Evolutionary conservation across 768 basidiomycete species (phyloP), one percentile per base, ranked within the genome.

Genomic region (Amanita thiersii): DNA sequence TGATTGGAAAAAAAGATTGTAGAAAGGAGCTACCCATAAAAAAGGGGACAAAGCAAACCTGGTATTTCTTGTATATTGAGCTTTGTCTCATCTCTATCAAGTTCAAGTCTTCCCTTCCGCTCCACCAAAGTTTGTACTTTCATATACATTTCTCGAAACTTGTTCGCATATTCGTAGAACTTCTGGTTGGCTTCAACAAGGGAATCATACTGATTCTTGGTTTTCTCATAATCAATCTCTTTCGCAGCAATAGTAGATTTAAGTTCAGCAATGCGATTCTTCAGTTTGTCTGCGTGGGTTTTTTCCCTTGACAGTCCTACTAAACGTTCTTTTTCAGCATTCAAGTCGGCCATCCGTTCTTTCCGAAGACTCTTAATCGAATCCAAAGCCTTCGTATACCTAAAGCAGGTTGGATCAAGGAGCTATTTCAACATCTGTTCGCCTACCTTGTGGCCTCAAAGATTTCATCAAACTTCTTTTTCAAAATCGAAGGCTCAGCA

Each of bases 381-480:
- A 45, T 96, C 90, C 1, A 99, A 71, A 0, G 94, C 96, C 55
- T 98, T 98, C 0, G 94, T 97, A 61, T 97, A 99, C 53, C 93
- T 96, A 44, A 0, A 18, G 29, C 21, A 43, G 37, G 7, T 20
- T 26, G 39, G 20, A 21, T 47, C 32, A 14, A 33, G 10, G 21
- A 14, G 17, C n/a, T 7, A 35, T 4, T 5, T 19, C 9, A n/a
- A 25, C 32, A 44, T 12, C 32, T 24, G 30, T 30, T n/a, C 14
- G 55, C 68, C 23, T 38, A 87, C 91, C 86, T 85, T 14, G 93
- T 98, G 3, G 96, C 96, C 61, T 99, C 96, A 53, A 99, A 98
- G 43, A 99, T 99, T 53, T 99, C 96, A 53, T 99, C 96, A 47
- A 99, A 99, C 58, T 98, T 98, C 73, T 97, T 98, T 72, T 99